phyloP scores from a whole-genome alignment of 78 protist genomes.

The Mantamonas sphyraenae region DNA sequence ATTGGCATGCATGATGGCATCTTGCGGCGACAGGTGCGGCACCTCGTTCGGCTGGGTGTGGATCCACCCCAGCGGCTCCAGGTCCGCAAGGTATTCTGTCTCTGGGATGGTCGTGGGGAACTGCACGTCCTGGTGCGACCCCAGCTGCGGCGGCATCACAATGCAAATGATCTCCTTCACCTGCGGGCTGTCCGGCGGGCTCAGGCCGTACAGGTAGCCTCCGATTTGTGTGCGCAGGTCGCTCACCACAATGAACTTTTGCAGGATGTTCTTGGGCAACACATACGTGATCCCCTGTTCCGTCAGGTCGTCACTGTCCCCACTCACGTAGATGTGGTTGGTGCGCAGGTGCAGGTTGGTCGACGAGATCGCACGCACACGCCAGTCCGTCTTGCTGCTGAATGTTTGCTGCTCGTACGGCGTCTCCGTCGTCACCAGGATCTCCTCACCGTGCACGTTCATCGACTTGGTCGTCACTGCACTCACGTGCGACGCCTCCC shows the following conservation, averaged over 20 bases:
- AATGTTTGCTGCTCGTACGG: slow-evolving; percentile 85
- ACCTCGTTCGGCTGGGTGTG: slow-evolving; percentile 98
- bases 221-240: slow-evolving; percentile 96
- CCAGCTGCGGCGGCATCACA: slow-evolving; percentile 98
- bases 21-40: slow-evolving; percentile 90
- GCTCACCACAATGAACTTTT: slow-evolving; percentile 81
- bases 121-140: slow-evolving; percentile 81
- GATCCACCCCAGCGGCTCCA: slow-evolving; percentile 99
- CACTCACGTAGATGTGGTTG: slow-evolving; percentile 91
- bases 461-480: slow-evolving; percentile 81
- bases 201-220: slow-evolving; percentile 91
- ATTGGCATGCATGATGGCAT: slow-evolving; percentile 79
- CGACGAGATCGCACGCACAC: slow-evolving; percentile 95
- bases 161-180: slow-evolving; percentile 95
- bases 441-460: slow-evolving; percentile 94
- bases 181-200: slow-evolving; percentile 91
- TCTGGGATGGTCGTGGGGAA: slow-evolving; percentile 81
- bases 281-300: slow-evolving; percentile 93
- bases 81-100: slow-evolving; percentile 78
- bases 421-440: slow-evolving; percentile 83
- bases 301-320: slow-evolving; percentile 66
- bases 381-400: slow-evolving; percentile 95
- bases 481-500: slow-evolving; percentile 73
- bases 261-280: slow-evolving; percentile 95
- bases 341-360: slow-evolving; percentile 96